Base-by-base conservation (phyloP, 2,329 filamentous ascomycete species). In the Fusarium nodosum region DNA sequence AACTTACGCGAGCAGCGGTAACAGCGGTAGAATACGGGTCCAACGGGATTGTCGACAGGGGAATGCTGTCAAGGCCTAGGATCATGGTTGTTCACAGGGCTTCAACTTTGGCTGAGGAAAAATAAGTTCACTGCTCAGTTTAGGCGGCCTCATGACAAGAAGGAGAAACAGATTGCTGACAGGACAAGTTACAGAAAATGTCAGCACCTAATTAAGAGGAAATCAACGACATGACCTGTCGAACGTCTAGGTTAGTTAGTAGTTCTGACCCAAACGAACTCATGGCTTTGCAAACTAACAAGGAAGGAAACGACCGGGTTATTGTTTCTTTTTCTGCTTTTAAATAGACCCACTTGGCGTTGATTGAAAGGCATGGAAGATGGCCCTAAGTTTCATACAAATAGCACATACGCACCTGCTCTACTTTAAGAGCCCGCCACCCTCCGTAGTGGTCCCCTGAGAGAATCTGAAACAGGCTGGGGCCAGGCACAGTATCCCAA, bases 381-480 rank as follows among this genome's bases (percentile, higher is more conserved):
- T 51, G 46, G 52, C 42, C 59, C 46, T 46, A 66, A 60, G 72
- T 74, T 72, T 71, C 64, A 67, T 51, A 50, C 34, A 38, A 36
- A 39, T 39, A 36, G 34, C 2, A 36, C 11, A 4, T 39, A 13
- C 36, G 12, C 13, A 20, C 36, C n/a, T 22, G 36, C n/a, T 39
- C n/a, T 39, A 20, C 36, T 39, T 39, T 20, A 16, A 51, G 47
- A 51, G 34, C 4, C 24, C 18, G 46, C 18, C 5, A 16, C 16
- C 24, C 24, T 34, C 44, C 44, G 44, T 31, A 20, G 44, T 6
- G 34, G 44, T 46, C 65, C 67, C 61, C 60, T 70, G 56, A 34
- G 20, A 31, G 39, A 36, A 65, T 73, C 69, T 73, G 72, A 74
- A 74, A 74, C 72, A 54, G 52, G 31, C 53, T 56, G 60, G 31